phyloP scores from a whole-genome alignment of 331 rosid species.

The Prunus yedoensis region DNA sequence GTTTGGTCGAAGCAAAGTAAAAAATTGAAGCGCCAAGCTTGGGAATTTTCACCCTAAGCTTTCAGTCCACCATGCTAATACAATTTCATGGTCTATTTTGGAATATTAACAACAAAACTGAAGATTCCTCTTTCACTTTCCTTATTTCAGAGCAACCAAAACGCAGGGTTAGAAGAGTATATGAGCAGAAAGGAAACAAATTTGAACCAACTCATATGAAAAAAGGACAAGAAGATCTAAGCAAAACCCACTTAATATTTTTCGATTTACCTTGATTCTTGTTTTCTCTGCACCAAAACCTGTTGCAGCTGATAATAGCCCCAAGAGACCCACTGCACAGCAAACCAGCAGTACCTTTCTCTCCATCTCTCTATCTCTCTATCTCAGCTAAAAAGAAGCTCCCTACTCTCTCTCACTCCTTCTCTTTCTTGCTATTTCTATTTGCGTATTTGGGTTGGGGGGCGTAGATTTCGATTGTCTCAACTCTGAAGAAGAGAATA shows the following conservation, averaged over 20 bases:
- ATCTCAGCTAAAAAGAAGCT: constrained; percentile 2
- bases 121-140: neutral
- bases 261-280: constrained; percentile 58
- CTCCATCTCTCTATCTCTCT: constrained; percentile 69
- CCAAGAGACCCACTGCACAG: constrained; percentile 55
- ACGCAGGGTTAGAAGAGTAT: neutral
- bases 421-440: neutral
- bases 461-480: neutral
- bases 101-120: no score
- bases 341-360: constrained; percentile 49
- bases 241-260: constrained; percentile 3
- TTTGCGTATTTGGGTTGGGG: neutral
- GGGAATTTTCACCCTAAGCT: neutral
- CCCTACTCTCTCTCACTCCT: no score
- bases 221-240: neutral
- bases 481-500: neutral
- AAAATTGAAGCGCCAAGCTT: neutral
- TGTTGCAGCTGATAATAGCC: constrained; percentile 64
- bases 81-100: no score
- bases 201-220: neutral
- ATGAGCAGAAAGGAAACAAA: neutral
- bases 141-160: constrained; percentile 19
- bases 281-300: constrained; percentile 84
- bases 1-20: neutral
- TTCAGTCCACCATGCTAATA: no score